Conservation (phyloP, 23 red algal species). For the Chondrus crispus region DNA sequence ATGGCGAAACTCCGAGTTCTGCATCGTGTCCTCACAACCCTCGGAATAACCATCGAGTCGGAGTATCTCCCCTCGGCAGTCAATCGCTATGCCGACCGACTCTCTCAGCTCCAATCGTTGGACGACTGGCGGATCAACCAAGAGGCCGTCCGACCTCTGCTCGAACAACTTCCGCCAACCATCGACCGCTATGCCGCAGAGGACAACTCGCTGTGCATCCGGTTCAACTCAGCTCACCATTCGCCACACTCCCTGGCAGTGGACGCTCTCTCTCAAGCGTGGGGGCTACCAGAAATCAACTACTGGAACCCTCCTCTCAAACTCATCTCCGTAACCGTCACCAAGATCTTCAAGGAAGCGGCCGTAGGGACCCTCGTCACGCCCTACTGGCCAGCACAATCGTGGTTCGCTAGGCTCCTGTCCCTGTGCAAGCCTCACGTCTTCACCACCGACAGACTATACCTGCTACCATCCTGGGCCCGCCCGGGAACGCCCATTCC, state of each 20-base stretch:
- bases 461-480: slow-evolving; percentile 10
- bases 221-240: not conserved
- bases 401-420: not conserved
- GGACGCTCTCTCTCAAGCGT: not conserved
- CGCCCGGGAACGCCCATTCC: not conserved
- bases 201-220: not conserved
- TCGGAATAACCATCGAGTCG: not conserved
- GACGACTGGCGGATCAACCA: not conserved
- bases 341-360: not conserved
- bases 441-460: not conserved
- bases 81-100: not conserved
- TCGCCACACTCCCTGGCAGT: not conserved
- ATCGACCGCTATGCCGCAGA: not conserved
- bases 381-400: not conserved
- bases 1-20: not conserved
- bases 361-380: not conserved
- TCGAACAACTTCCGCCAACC: not conserved
- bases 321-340: not conserved
- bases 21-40: not conserved
- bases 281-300: not conserved
- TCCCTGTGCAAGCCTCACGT: not conserved
- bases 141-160: not conserved
- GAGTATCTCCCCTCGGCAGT: not conserved
- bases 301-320: not conserved
- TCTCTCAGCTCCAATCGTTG: not conserved